phyloP scores from a whole-genome alignment of 2,329 filamentous ascomycete species.

The Phyllosticta citriasiana region DNA sequence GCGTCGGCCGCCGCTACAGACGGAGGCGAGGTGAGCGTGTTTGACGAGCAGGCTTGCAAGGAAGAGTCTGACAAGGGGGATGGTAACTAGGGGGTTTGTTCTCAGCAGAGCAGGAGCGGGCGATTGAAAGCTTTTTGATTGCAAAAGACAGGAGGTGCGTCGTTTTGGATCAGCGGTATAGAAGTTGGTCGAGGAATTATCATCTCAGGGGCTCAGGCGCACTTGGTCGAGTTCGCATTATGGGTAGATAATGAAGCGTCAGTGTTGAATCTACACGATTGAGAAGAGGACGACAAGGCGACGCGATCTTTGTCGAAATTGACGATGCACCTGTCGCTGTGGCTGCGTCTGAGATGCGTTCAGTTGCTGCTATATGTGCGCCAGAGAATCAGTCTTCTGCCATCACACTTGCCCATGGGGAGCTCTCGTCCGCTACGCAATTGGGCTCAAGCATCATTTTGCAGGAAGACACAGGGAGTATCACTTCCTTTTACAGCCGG shows the following conservation, averaged over 20 bases:
- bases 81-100: not conserved
- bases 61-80: conserved; percentile 3
- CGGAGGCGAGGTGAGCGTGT: conserved; percentile 3
- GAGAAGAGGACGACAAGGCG: too few species aligned
- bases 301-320: too few species aligned
- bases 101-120: not conserved
- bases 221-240: not conserved
- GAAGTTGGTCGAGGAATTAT: not conserved
- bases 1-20: not conserved
- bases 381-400: too few species aligned
- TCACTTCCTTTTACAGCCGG: too few species aligned
- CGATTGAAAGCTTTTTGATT: not conserved
- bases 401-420: too few species aligned
- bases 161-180: not conserved
- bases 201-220: not conserved
- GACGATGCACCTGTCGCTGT: too few species aligned
- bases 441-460: too few species aligned
- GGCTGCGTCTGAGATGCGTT: too few species aligned
- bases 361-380: too few species aligned
- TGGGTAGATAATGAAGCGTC: not conserved
- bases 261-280: not conserved
- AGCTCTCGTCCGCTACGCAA: too few species aligned
- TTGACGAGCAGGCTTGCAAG: conserved; percentile 4
- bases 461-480: too few species aligned
- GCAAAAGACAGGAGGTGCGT: not conserved